Evolutionary conservation across 257 asterid genomes (phyloP).

Genomic region (Echium plantagineum): DNA sequence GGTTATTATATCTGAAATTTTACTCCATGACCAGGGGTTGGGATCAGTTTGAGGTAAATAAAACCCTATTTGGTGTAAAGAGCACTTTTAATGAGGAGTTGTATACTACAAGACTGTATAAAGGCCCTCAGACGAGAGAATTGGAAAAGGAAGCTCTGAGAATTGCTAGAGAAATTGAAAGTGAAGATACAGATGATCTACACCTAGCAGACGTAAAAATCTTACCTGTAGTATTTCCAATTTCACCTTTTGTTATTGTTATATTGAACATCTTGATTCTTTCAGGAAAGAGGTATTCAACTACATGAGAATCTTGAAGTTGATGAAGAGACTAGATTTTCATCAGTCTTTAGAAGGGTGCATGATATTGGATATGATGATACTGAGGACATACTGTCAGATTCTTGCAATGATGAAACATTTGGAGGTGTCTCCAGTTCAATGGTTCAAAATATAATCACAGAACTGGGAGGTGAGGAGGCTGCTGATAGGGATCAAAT

Average conservation of each 20-base stretch:
- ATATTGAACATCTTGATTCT: conserved; percentile 12
- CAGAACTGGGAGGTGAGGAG: conserved; percentile 21
- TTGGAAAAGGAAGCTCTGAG: conserved; percentile 77
- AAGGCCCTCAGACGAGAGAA: conserved; percentile 81
- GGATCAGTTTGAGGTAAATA: conserved; percentile 91
- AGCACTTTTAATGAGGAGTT: conserved; percentile 95
- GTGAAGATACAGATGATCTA: conserved; percentile 81
- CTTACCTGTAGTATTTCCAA: background rate
- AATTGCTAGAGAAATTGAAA: conserved; percentile 89
- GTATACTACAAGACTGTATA: conserved; percentile 90
- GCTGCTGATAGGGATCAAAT: conserved; percentile 24
- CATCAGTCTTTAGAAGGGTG: conserved; percentile 61
- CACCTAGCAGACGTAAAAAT: conserved; percentile 86
- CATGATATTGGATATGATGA: conserved; percentile 84
- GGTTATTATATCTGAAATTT: background rate
- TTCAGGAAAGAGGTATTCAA: conserved; percentile 80
- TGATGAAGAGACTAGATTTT: conserved; percentile 85
- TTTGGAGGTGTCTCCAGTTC: conserved; percentile 51
- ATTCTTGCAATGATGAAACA: conserved; percentile 72
- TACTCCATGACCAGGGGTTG: conserved; percentile 46
- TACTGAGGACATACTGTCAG: conserved; percentile 50
- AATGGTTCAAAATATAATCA: conserved; percentile 27
- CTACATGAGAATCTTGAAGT: conserved; percentile 54
- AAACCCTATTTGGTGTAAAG: conserved; percentile 78
- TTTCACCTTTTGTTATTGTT: conserved; percentile 4